Percentiles rank a stretch among this genome's conserved stretches.
phyloP scores from a whole-genome alignment of 1,139 yeast genomes.

The Pichia sp. region DNA sequence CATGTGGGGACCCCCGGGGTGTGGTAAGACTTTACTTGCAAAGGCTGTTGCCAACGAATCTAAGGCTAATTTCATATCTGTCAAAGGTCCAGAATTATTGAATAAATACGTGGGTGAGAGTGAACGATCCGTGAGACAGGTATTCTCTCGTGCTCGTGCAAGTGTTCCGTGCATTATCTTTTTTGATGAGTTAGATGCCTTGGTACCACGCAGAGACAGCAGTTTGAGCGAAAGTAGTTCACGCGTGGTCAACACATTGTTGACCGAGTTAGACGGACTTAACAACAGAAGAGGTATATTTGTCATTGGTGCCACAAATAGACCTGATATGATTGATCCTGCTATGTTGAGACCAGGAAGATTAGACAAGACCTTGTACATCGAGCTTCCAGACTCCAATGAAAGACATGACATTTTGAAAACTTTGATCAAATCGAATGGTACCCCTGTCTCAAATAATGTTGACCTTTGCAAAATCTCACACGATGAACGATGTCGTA shows the following conservation, averaged over 20 bases:
- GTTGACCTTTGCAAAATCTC: constrained; percentile 65
- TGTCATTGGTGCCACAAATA: constrained; percentile 93
- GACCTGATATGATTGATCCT: constrained; percentile 98
- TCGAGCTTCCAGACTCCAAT: constrained; percentile 74
- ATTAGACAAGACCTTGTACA: constrained; percentile 85
- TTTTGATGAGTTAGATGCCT: constrained; percentile 93
- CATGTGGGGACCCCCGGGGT: constrained; percentile 99
- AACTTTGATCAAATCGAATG: constrained; percentile 66
- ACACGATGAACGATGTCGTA: constrained; percentile 72
- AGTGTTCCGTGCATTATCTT: constrained; percentile 93
- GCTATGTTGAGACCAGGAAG: constrained; percentile 98
- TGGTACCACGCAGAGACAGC: constrained; percentile 90
- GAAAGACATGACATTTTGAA: constrained; percentile 79
- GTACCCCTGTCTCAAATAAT: constrained; percentile 65
- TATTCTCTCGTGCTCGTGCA: constrained; percentile 89
- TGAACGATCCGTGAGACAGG: constrained; percentile 92
- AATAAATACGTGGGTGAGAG: constrained; percentile 97
- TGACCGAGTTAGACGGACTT: constrained; percentile 92
- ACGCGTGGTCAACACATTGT: constrained; percentile 87
- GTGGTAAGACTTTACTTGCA: constrained; percentile 93
- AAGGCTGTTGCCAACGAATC: constrained; percentile 98
- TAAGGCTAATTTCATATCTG: constrained; percentile 89
- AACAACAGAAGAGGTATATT: constrained; percentile 90
- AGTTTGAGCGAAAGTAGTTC: constrained; percentile 86
- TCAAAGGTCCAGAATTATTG: constrained; percentile 89